phyloP scores from a whole-genome alignment of 305 asterid genomes.

The Fraxinus nigra region DNA sequence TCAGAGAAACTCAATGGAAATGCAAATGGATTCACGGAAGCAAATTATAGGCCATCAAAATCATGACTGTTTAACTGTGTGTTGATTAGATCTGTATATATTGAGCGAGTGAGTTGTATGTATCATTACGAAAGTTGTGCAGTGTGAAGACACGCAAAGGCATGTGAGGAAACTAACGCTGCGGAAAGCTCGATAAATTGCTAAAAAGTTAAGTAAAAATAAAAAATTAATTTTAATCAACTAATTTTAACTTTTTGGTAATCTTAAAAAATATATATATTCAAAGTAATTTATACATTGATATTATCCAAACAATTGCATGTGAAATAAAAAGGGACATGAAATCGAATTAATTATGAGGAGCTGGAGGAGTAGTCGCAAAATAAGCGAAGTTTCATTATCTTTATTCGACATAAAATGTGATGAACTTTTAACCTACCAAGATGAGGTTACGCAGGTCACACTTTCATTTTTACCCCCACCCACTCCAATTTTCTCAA shows the following conservation, averaged over 20 bases:
- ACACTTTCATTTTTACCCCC: too few species aligned
- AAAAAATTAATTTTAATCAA: not conserved
- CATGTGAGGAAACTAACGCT: slow-evolving; percentile 14
- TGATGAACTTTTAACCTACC: too few species aligned
- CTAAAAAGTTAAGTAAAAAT: not conserved
- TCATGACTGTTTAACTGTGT: slow-evolving; percentile 3
- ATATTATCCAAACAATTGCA: not conserved
- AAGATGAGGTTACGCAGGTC: too few species aligned
- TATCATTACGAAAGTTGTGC: not conserved
- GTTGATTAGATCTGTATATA: slow-evolving; percentile 13
- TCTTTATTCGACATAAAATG: too few species aligned
- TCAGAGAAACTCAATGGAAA: not conserved
- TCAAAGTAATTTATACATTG: too few species aligned
- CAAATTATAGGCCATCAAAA: slow-evolving; percentile 26
- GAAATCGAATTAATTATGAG: too few species aligned
- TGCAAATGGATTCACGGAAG: slow-evolving; percentile 23
- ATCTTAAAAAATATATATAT: too few species aligned
- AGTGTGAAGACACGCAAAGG: slow-evolving; percentile 25
- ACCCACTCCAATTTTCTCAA: too few species aligned
- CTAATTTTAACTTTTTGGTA: not conserved
- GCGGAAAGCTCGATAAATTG: not conserved
- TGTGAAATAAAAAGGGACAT: too few species aligned
- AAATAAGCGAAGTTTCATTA: too few species aligned
- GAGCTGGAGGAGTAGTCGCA: too few species aligned
- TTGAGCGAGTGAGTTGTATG: not conserved